These are phyloP conservation scores for Trichoderma erinaceum DNA, from an alignment of 495 filamentous ascomycete genomes.

Conservation along the genomic window DNA sequence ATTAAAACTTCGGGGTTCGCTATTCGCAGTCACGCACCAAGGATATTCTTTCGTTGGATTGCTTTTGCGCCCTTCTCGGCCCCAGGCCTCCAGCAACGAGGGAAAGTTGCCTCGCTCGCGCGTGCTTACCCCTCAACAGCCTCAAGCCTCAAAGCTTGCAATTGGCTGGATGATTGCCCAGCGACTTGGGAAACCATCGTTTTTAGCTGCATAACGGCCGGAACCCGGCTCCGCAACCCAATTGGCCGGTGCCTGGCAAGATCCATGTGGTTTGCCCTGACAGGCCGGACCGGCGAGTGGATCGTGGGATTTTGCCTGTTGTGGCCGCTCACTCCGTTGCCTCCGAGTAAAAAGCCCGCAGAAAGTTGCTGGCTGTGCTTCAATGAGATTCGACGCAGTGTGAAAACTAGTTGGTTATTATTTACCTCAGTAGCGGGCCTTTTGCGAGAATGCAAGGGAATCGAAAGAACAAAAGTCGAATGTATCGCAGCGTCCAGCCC, in stretches of 20 bases:
- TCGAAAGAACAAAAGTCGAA: too few relatives aligned
- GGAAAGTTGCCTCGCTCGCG: background rate
- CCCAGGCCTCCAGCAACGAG: background rate
- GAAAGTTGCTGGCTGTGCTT: background rate
- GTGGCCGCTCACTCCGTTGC: background rate
- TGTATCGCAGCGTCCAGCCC: background rate
- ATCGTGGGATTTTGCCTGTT: conserved; percentile 5
- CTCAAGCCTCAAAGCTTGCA: background rate
- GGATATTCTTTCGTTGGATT: background rate
- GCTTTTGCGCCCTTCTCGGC: background rate
- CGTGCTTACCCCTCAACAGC: background rate
- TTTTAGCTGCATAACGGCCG: conserved; percentile 5
- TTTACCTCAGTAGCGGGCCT: background rate
- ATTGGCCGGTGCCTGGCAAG: conserved; percentile 15
- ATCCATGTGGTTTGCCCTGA: conserved; percentile 15
- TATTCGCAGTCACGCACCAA: background rate
- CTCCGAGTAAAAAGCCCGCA: conserved; percentile 2
- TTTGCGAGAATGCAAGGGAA: background rate
- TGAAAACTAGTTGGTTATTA: background rate
- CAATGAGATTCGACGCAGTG: too few relatives aligned
- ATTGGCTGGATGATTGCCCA: background rate
- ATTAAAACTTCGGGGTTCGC: too few relatives aligned
- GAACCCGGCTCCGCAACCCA: background rate
- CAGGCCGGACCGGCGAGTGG: conserved; percentile 6
- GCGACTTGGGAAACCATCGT: background rate